Evolutionary conservation across 1,139 yeast species (phyloP), one percentile per base, ranked within the genome.

Genomic region (Yarrowia galli): DNA sequence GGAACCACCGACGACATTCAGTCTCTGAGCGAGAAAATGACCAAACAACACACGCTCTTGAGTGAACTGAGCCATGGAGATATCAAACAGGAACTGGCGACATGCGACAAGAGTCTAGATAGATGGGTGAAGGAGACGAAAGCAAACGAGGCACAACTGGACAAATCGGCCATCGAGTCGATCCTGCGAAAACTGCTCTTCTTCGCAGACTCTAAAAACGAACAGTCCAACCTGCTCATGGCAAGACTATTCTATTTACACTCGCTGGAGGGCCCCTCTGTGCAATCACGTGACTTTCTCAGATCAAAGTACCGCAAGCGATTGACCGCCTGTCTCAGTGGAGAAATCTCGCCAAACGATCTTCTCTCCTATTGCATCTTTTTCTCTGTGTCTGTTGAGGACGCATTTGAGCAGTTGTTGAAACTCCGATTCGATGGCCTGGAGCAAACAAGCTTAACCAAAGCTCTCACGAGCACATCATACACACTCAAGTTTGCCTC

Each of bases 1-100:
- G 64, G 64, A 4, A 43, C 64, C 6, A 58, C 64, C 12, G 64
- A 58, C 32, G 64, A 58, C 42, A 58, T 58, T 32, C 64, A 58
- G 22, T 58, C 49, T 18, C 20, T 58, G 48, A 58, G 64, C 20
- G 64, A 58, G 28, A 58, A 42, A 16, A 58, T 58, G 64, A 32
- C 51, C 42, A 58, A 23, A 42, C 64, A 58, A 18, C 64, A 58
- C 18, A 10, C 40, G 0, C 42, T 42, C 3, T 12, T 58, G 64
- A 42, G 51, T 16, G 51, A 42, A 8, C 51, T 58, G 64, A 58
- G 64, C 25, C 64, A 58, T 20, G 64, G 64, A 20, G 64, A 43
- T 40, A 58, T 58, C 42, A 58, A 58, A 32, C 64, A 43, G 40
- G 64, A 58, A 12, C 22, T 58, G 32, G 42, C 64, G 2, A 36